phyloP scores from a whole-genome alignment of 805 yeast species.

The Monosporozyma yasuniensis region DNA sequence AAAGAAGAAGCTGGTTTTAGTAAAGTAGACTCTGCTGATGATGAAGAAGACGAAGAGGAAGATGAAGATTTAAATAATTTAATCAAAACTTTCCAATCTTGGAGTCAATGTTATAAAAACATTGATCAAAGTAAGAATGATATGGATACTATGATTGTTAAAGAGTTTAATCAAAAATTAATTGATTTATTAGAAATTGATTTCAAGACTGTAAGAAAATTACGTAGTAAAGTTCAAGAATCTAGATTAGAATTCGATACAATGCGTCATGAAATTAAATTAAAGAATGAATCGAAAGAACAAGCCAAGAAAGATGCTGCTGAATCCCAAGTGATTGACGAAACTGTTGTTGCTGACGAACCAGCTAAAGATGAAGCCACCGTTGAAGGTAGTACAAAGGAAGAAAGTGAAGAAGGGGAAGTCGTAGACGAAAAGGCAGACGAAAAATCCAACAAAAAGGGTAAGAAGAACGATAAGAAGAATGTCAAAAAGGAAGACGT shows the following conservation, averaged over 20 bases:
- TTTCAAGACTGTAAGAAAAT: constrained; percentile 50
- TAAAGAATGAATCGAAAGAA: constrained; percentile 14
- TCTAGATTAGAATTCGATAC: constrained; percentile 66
- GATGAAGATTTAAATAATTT: constrained; percentile 47
- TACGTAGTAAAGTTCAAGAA: constrained; percentile 60
- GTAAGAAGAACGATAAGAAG: background rate
- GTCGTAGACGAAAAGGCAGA: constrained; percentile 3
- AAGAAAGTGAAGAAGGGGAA: background rate
- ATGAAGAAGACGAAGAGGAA: constrained; percentile 33
- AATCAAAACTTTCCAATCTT: constrained; percentile 33
- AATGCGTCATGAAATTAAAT: constrained; percentile 48
- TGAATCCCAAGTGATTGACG: background rate
- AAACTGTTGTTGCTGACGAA: constrained; percentile 5
- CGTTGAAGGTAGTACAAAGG: background rate
- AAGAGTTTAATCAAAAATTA: constrained; percentile 50
- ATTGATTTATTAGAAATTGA: constrained; percentile 44
- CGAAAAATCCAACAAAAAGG: background rate
- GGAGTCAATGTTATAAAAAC: constrained; percentile 47
- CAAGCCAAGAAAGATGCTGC: constrained; percentile 5
- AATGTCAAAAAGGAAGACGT: constrained; percentile 1
- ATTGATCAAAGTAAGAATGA: constrained; percentile 61
- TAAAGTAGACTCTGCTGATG: constrained; percentile 28
- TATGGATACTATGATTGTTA: constrained; percentile 56
- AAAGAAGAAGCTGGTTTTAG: constrained; percentile 17
- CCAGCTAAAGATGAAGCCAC: background rate